Conservation (phyloP, 345 rosid species). For the Linum usitatissimum region DNA sequence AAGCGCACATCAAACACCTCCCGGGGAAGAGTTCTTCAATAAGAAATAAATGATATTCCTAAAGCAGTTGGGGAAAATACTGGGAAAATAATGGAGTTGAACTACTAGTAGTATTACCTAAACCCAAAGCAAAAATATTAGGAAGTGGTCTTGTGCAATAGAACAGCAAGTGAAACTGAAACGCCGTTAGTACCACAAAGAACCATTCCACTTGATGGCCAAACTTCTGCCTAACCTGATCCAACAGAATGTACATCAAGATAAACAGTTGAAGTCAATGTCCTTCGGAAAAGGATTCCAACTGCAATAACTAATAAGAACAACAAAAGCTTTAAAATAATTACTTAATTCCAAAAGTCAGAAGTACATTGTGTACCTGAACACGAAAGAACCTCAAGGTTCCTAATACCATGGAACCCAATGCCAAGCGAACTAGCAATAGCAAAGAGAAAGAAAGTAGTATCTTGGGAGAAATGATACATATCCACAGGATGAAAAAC, state of each 20-base stretch:
- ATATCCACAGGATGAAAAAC: too few species aligned
- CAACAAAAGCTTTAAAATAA: neutral
- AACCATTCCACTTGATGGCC: slow-evolving; percentile 91
- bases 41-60: too few species aligned
- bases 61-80: neutral
- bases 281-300: neutral
- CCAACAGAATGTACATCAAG: slow-evolving; percentile 14
- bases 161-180: slow-evolving; percentile 92
- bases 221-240: slow-evolving; percentile 64
- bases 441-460: slow-evolving; percentile 14
- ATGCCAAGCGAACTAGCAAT: slow-evolving; percentile 59
- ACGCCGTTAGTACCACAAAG: slow-evolving; percentile 63
- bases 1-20: neutral
- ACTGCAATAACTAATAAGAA: neutral
- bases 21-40: neutral
- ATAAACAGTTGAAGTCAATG: neutral
- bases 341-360: neutral
- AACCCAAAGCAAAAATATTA: slow-evolving; percentile 66
- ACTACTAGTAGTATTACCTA: slow-evolving; percentile 44
- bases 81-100: slow-evolving; percentile 1
- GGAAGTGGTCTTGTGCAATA: slow-evolving; percentile 94
- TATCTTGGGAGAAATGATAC: neutral
- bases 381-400: slow-evolving; percentile 72
- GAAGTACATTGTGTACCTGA: slow-evolving; percentile 45
- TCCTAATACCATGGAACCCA: slow-evolving; percentile 60